Base-by-base conservation (phyloP, 1,139 yeast genomes). In the Saccharomyces pastorianus region DNA sequence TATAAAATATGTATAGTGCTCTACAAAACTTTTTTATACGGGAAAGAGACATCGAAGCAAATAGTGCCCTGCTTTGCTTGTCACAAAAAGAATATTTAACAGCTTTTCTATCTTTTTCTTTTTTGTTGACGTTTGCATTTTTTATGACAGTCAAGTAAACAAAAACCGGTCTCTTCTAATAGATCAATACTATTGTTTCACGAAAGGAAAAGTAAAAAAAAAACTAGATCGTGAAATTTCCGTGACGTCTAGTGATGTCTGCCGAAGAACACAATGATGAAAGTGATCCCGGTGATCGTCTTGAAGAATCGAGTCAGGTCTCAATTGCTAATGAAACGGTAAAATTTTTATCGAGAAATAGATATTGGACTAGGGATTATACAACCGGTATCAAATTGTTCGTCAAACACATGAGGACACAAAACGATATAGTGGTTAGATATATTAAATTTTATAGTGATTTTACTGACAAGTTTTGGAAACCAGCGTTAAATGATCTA, bases 291-390 rank as follows among this genome's bases (percentile, higher is more conserved):
- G 20, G 20, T 8, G 6, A 34, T 34, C 13, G 20, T 17, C 14
- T 38, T 25, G 17, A 34, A 48, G 23, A 14, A 9, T 2, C 42
- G 6, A 14, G 25, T 9, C 42, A 34, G 26, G 8, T 28, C 25
- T 47, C 23, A 25, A 28, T 17, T 23, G 13, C 4, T 11, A 6
- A 2, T 27, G 25, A 5, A 6, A 25, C 25, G 2, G 48, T 41
- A 1, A 42, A 51, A 23, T 41, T 28, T 42, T 52, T 46, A 29
- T 26, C 29, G 13, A 46, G 53, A n/a, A 51, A 51, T 47, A 13
- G 51, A 6, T 68, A 60, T 53, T 69, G 72, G 71, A 55, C 68
- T 2, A 55, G 60, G 26, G 73, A 70, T 53, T 65, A 65, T 51
- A 57, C 58, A 26, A 60, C 65, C 1, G 73, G 73, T 5, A 62